These are phyloP conservation scores for Phaeosphaeriaceae sp. DNA, from an alignment of 2,329 filamentous ascomycete genomes.

Conservation along the genomic window DNA sequence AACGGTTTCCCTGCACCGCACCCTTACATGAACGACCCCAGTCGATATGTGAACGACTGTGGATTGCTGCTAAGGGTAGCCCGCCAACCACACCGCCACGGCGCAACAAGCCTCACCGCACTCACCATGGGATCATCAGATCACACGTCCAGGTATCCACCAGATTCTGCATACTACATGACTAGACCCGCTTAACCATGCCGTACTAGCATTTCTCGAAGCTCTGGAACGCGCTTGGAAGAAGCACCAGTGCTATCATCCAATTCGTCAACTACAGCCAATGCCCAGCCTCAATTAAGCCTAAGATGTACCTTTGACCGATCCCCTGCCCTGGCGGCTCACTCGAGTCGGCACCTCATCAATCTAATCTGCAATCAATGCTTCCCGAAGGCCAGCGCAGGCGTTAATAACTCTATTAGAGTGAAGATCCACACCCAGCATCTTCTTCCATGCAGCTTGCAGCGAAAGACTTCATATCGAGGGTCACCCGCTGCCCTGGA, in stretches of 20 bases:
- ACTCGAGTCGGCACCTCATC: constrained; percentile 15
- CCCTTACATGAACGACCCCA: constrained; percentile 26
- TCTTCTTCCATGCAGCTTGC: constrained; percentile 16
- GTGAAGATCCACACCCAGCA: constrained; percentile 35
- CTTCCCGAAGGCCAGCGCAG: constrained; percentile 18
- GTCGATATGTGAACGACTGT: constrained; percentile 24
- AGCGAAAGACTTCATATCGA: constrained; percentile 8
- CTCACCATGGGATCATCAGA: constrained; percentile 26
- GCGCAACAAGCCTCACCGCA: constrained; percentile 19
- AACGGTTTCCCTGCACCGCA: constrained; percentile 9
- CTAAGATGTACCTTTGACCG: constrained; percentile 39
- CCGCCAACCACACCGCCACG: constrained; percentile 30
- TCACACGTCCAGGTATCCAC: constrained; percentile 26
- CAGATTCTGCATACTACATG: constrained; percentile 14
- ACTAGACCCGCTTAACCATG: constrained; percentile 17
- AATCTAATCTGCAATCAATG: constrained; percentile 28
- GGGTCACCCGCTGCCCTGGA: constrained; percentile 11
- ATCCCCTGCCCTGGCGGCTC: constrained; percentile 25
- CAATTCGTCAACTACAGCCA: constrained; percentile 26
- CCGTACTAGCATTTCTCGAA: constrained; percentile 19
- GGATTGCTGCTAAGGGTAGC: constrained; percentile 16
- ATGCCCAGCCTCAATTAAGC: constrained; percentile 40
- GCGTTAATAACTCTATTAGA: constrained; percentile 39
- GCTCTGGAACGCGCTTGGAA: constrained; percentile 42
- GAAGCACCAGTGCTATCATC: constrained; percentile 24